Evolutionary conservation across 2,329 filamentous ascomycete genomes (phyloP), one percentile per base, ranked within the genome.

Genomic region (Stagonosporopsis cucurbitacearum): DNA sequence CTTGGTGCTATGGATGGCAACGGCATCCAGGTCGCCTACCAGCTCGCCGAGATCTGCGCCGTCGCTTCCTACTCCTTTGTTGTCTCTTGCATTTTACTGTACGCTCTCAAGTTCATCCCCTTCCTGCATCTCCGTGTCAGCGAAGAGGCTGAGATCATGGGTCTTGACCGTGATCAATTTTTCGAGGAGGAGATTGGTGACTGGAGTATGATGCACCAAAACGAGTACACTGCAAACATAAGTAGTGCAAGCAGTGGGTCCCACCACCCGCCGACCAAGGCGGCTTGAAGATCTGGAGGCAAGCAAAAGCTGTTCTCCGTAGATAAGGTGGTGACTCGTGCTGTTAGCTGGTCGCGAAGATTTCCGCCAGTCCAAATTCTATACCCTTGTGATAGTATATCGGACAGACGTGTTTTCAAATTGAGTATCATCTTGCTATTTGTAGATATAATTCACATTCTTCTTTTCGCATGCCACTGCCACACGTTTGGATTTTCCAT

Each of bases 131-230:
- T 86, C 49, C 77, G 83, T 39, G 82, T 85, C 46, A 78, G 75
- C 55, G 82, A 84, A 56, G 82, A 85, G 65, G 80, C 75, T 3
- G 83, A 85, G 70, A 81, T 82, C 74, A 76, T 81, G 48, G 83
- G 84, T 17, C 67, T 85, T 25, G 83, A 85, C 61, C 62, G 79
- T 6, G 79, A 84, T 35, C 81, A 84, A 65, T 85, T 86, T 70
- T 76, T 81, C 37, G 82, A 85, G 70, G 83, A 85, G 73, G 79
- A 83, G 71, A 84, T 86, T 66, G 81, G 81, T 13, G 81, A 82
- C 54, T 82, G 80, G 76, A 78, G 68, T 28, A 70, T 80, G 44
- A 59, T 71, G 53, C 65, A 73, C 30, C 69, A 72, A 41, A 63
- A 70, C 36, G 40, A 65, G 15, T 63, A 66, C 40, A 47, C 64